Evolutionary conservation across 2,329 filamentous ascomycete genomes (phyloP).

Genomic region (Penicillium hordei): DNA sequence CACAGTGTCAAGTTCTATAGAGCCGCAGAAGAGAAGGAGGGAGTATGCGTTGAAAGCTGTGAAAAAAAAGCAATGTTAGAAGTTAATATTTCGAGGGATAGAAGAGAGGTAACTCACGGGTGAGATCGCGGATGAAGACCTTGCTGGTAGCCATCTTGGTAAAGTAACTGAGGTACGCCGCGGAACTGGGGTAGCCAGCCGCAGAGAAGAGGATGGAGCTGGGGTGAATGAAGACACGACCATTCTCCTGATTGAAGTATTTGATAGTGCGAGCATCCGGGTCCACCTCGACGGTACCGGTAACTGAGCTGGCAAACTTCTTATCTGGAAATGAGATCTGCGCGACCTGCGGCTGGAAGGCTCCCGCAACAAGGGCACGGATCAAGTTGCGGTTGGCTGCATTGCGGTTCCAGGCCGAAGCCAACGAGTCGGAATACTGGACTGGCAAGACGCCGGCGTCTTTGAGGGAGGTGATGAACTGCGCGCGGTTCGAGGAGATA

Average conservation of each 20-base stretch:
- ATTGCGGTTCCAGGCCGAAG: conserved; percentile 32
- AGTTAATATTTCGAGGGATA: neutral
- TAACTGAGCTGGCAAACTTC: conserved; percentile 84
- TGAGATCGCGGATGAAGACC: conserved; percentile 86
- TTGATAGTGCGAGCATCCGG: conserved; percentile 90
- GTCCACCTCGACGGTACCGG: conserved; percentile 87
- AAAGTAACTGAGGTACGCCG: conserved; percentile 84
- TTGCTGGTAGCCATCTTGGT: conserved; percentile 89
- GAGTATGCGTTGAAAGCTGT: conserved; percentile 80
- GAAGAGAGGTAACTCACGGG: conserved; percentile 60
- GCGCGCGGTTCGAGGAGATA: conserved; percentile 79
- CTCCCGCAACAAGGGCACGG: conserved; percentile 69
- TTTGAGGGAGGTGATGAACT: conserved; percentile 81
- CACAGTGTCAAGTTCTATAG: conserved; percentile 80
- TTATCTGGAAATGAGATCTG: conserved; percentile 93
- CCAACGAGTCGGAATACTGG: conserved; percentile 43
- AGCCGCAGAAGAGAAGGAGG: conserved; percentile 81
- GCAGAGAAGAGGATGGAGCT: conserved; percentile 81
- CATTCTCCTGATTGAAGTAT: conserved; percentile 83
- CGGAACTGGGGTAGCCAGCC: conserved; percentile 72
- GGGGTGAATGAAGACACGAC: conserved; percentile 89
- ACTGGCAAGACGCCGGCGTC: conserved; percentile 76
- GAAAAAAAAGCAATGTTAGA: conserved; percentile 4
- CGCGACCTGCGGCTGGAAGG: conserved; percentile 82
- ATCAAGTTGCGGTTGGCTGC: conserved; percentile 53